A percentile compares a stretch with the other conserved stretches of the same genome.
Conservation (phyloP, 2,329 filamentous ascomycete genomes). For the Zelopaecilomyces penicillatus region DNA sequence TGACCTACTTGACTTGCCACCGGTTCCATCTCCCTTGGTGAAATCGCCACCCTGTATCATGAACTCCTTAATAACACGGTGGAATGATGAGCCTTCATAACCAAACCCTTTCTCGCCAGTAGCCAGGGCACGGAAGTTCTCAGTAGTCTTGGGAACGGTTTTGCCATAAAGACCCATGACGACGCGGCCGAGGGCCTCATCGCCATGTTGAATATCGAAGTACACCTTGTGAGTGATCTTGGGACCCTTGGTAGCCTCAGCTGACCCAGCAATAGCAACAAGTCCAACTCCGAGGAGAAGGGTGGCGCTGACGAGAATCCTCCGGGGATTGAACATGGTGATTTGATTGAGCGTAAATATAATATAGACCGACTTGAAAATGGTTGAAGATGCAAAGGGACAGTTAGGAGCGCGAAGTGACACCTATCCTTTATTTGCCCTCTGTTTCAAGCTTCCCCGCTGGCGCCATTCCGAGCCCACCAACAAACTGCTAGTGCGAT, state of each 20-base stretch:
- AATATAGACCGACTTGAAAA: not conserved
- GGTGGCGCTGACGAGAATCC: slow-evolving; percentile 61
- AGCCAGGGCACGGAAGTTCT: slow-evolving; percentile 72
- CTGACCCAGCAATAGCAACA: slow-evolving; percentile 66
- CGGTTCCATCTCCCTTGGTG: slow-evolving; percentile 72
- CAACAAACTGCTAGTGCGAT: too few relatives aligned
- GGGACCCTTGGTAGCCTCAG: slow-evolving; percentile 71
- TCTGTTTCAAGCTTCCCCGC: slow-evolving; percentile 15
- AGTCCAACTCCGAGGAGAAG: slow-evolving; percentile 69
- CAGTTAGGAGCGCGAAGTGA: not conserved
- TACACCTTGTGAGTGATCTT: slow-evolving; percentile 96
- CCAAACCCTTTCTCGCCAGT: slow-evolving; percentile 83
- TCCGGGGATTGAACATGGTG: slow-evolving; percentile 68
- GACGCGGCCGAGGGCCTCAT: slow-evolving; percentile 63
- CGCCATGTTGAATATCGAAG: slow-evolving; percentile 75
- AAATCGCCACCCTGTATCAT: slow-evolving; percentile 93
- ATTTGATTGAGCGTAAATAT: slow-evolving; percentile 13
- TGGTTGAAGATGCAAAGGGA: slow-evolving; percentile 1
- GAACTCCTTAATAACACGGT: slow-evolving; percentile 84
- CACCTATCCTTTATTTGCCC: not conserved
- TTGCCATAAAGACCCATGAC: slow-evolving; percentile 81
- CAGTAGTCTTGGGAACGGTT: slow-evolving; percentile 67
- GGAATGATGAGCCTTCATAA: slow-evolving; percentile 74
- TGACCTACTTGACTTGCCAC: slow-evolving; percentile 71
- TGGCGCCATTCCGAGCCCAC: not conserved